These are phyloP conservation scores for Arabidopsis hybrid DNA, from an alignment of 441 rosid species.

Conservation along the genomic window DNA sequence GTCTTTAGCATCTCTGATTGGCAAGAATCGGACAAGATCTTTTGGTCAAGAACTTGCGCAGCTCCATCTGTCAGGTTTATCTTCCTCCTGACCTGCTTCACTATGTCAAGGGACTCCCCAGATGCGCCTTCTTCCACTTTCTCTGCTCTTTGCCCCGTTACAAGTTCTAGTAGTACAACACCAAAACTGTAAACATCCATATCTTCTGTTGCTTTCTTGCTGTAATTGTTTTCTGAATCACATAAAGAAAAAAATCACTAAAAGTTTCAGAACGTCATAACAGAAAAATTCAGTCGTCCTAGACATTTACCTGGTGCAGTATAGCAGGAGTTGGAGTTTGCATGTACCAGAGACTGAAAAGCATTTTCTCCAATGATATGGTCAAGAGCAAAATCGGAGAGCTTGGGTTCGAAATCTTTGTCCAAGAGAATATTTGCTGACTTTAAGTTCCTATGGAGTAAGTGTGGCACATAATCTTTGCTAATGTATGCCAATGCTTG, in stretches of 20 bases:
- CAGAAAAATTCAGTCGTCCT: background rate
- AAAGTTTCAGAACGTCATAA: conserved; percentile 23
- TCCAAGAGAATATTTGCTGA: conserved; percentile 67
- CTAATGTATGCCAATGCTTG: conserved; percentile 69
- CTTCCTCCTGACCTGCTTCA: conserved; percentile 90
- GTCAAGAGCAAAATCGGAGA: conserved; percentile 72
- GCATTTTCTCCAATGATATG: conserved; percentile 78
- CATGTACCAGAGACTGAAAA: conserved; percentile 64
- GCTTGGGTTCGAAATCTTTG: conserved; percentile 60
- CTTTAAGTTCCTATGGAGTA: conserved; percentile 71
- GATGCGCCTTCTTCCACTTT: conserved; percentile 62
- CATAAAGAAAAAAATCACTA: conserved; percentile 23
- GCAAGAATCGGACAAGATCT: conserved; percentile 55
- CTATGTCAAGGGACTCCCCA: conserved; percentile 62
- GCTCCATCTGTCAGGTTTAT: conserved; percentile 82
- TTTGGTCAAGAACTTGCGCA: conserved; percentile 73
- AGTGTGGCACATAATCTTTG: conserved; percentile 64
- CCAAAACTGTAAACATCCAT: conserved; percentile 92
- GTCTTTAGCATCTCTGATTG: conserved; percentile 74
- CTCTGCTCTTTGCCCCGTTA: conserved; percentile 85
- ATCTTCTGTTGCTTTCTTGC: conserved; percentile 81
- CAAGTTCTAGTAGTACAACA: conserved; percentile 80
- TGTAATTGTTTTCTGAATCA: conserved; percentile 71
- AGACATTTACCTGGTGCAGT: conserved; percentile 74
- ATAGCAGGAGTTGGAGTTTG: conserved; percentile 68